phyloP scores from a whole-genome alignment of 225 moss, liverwort and hornwort species.

The Lunularia cruciata region DNA sequence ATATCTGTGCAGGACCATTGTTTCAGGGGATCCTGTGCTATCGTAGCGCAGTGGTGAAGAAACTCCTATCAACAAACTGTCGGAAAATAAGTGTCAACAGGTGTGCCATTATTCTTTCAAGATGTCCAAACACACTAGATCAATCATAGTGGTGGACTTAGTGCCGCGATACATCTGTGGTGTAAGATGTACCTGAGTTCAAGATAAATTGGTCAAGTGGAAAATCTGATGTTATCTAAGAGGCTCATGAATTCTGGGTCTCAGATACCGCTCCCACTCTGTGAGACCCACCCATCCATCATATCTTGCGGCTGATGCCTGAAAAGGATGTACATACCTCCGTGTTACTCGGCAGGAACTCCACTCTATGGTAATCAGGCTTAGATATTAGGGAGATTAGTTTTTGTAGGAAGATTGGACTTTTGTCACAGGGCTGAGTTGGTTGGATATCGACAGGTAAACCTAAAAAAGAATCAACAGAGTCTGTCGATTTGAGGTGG shows the following conservation, averaged over 20 bases:
- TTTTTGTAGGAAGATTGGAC: slow-evolving; percentile 14
- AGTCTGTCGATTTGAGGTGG: not conserved
- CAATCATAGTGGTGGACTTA: not conserved
- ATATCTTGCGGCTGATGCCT: not conserved
- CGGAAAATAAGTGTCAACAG: not conserved
- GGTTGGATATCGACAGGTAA: not conserved
- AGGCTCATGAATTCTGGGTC: not conserved
- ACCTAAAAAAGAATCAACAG: not conserved
- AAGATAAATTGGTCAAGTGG: not conserved
- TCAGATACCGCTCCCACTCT: too few relatives aligned
- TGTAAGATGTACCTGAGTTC: not conserved
- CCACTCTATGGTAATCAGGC: not conserved
- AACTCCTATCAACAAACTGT: not conserved
- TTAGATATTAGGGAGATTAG: slow-evolving; percentile 4
- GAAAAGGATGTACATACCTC: not conserved
- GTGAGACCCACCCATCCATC: not conserved
- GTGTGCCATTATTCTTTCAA: slow-evolving; percentile 2
- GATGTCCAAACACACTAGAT: not conserved
- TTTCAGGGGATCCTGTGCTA: not conserved
- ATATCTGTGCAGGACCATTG: not conserved
- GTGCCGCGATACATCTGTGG: not conserved
- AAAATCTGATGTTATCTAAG: not conserved
- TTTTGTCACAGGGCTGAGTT: slow-evolving; percentile 12
- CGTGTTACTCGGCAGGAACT: not conserved
- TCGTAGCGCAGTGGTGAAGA: not conserved